A percentile compares a stretch with the other conserved stretches of the same genome.
phyloP scores from a whole-genome alignment of 2,329 filamentous ascomycete genomes.

The Penicillium frequentans region DNA sequence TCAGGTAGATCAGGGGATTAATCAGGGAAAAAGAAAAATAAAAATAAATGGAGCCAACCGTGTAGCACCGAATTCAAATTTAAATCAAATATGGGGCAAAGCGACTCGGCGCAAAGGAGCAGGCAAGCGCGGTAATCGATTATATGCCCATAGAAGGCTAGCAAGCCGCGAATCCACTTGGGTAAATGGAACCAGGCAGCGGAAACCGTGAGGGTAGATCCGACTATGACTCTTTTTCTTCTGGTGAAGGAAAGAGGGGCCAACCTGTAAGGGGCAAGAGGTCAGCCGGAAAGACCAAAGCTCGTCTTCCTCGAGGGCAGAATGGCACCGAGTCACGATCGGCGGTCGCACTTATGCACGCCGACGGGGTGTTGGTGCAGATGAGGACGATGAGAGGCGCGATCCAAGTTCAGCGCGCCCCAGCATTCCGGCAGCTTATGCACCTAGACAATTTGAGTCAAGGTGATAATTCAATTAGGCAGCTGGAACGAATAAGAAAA shows the following conservation, averaged over 20 bases:
- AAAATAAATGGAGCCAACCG: neutral
- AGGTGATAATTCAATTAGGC: neutral
- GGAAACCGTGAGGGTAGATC: slow-evolving; percentile 18
- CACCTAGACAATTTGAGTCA: slow-evolving; percentile 6
- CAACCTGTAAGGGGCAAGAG: slow-evolving; percentile 16
- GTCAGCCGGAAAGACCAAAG: neutral
- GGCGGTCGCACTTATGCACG: slow-evolving; percentile 36
- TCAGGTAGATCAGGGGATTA: slow-evolving; percentile 3
- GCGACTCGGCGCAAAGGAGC: neutral
- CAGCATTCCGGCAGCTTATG: slow-evolving; percentile 13
- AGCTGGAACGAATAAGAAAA: neutral
- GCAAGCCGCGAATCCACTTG: neutral
- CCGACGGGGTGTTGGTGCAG: slow-evolving; percentile 25
- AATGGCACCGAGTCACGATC: slow-evolving; percentile 24
- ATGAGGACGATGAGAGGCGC: slow-evolving; percentile 10
- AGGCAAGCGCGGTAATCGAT: slow-evolving; percentile 24
- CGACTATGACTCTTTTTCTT: neutral
- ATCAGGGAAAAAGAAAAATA: neutral
- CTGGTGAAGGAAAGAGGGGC: neutral
- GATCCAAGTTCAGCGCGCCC: slow-evolving; percentile 12
- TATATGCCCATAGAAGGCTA: slow-evolving; percentile 1
- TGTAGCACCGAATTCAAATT: neutral
- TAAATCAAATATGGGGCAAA: neutral
- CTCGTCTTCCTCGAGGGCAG: neutral
- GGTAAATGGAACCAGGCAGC: slow-evolving; percentile 6